Conservation (phyloP, 2,329 filamentous ascomycete genomes). For the Coniochaeta prunicola region DNA sequence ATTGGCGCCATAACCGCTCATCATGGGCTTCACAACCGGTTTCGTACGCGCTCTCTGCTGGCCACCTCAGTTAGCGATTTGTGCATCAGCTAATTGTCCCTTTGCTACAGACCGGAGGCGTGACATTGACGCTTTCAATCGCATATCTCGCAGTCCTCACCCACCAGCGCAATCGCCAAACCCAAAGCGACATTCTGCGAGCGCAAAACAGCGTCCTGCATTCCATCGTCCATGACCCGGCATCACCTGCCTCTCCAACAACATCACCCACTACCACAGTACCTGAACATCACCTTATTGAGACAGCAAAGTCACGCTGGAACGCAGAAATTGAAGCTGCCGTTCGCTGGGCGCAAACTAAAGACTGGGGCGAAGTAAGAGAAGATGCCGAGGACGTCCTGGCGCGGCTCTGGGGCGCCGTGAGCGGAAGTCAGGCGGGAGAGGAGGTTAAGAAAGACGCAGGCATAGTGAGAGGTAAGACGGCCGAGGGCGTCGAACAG, state of each 20-base stretch:
- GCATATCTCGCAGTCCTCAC: conserved; percentile 66
- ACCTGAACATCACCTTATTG: conserved; percentile 48
- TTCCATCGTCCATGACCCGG: conserved; percentile 29
- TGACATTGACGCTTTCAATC: conserved; percentile 66
- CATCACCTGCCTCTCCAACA: conserved; percentile 18
- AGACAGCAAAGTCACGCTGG: conserved; percentile 70
- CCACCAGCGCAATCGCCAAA: conserved; percentile 60
- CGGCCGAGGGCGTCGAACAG: neutral
- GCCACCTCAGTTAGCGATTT: neutral
- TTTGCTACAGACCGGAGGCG: conserved; percentile 56
- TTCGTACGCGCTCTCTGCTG: conserved; percentile 50
- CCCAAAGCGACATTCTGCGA: conserved; percentile 49
- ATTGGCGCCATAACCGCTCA: conserved; percentile 11
- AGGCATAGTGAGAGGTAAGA: conserved; percentile 4
- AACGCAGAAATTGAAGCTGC: conserved; percentile 65
- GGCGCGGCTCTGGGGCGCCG: conserved; percentile 31
- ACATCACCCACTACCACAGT: conserved; percentile 40
- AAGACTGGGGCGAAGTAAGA: conserved; percentile 57
- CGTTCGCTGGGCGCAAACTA: conserved; percentile 58
- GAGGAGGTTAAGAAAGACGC: conserved; percentile 18
- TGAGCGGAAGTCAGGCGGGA: conserved; percentile 19
- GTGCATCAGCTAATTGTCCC: conserved; percentile 6
- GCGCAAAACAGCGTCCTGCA: conserved; percentile 49
- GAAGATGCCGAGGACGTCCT: conserved; percentile 47
- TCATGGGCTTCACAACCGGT: conserved; percentile 67